Base-by-base conservation (phyloP, 805 yeast species). In the Yamadazyma insecticola region DNA sequence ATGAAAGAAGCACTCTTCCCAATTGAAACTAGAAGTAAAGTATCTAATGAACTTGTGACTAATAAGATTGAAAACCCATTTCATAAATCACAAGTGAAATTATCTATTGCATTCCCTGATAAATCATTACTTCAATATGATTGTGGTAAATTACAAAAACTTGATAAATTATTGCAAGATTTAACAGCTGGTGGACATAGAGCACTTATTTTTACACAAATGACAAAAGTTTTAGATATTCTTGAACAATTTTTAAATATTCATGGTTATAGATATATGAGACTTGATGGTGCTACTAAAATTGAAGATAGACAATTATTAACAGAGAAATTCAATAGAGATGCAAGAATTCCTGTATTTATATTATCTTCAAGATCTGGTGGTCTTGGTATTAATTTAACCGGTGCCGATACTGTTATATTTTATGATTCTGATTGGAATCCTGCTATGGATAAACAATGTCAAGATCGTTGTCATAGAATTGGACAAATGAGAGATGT, bases 361-460 rank as follows among this genome's bases (percentile, higher is more conserved):
- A 92, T 92, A 29, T 58, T 92, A 32, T 87, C 96, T 3, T 87
- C 97, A 2, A 76, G 99, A 59, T 92, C 98, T 2, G 99, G 99
- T 56, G 99, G 99, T 22, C 69, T 94, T 45, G 99, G 99, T 53
- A 92, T 92, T 55, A 92, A 92, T 51, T 63, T 92, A 43, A 92
- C 98, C 0, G 99, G 97, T 51, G 99, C 99, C 0, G 99, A 92
- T 51, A 92, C 98, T 0, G 99, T 92, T 26, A 87, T 92, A 6
- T 94, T 92, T 60, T 92, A 94, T 55, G 99, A 92, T 58, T 87
- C 96, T 2, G 98, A 90, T 59, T 90, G 98, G 98, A 92, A 92
- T 53, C 99, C 99, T 2, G 95, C 97, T 1, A 92, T 92, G 97
- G 99, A 92, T 56, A 87, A 88, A 52, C 99, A 92, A 60, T 92